Evolutionary conservation across 2,329 filamentous ascomycete species (phyloP), one percentile per base, ranked within the genome.

Genomic region (Microdochium trichocladiopsis): DNA sequence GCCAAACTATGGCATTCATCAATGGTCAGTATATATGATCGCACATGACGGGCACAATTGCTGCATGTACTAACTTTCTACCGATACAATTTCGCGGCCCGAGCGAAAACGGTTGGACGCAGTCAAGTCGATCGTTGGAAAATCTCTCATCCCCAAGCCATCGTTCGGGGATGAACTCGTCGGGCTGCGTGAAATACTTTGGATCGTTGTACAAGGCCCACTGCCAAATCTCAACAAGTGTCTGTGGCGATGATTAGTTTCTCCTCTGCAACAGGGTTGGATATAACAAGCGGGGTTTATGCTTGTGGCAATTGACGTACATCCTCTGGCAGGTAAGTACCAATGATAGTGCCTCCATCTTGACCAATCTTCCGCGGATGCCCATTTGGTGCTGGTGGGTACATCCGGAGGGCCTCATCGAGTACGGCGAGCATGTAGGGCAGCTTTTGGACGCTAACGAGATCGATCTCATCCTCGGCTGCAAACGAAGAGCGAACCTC

Each of bases 111-210:
- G 43, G 4, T 11, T 23, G 11, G 18, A 47, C 18, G 18, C n/a
- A 10, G 18, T 25, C 23, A 5, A 23, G 43, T 16, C 18, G 8
- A 11, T 47, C 43, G 9, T 47, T 47, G 12, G 14, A 16, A n/a
- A 37, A 37, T 22, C 65, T 56, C 25, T 63, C 61, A 31, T 67
- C 43, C 21, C 43, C 43, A 8, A 47, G 43, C 4, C 4, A 47
- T 16, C 43, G 43, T 21, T 47, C 43, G 43, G 43, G 43, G 43
- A 47, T 22, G 43, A 47, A 47, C n/a, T 9, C 11, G 9, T 47
- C 43, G 11, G 43, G 4, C 21, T 16, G 9, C 5, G 43, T 22
- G 18, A 23, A 47, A 9, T 14, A 14, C n/a, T 18, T 47, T 4
- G 18, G 21, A 21, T 47, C 18, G 18, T 25, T 16, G 18, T 47